Conservation (phyloP, 352 stramenopile genomes). For the Globisporangium yorkense region DNA sequence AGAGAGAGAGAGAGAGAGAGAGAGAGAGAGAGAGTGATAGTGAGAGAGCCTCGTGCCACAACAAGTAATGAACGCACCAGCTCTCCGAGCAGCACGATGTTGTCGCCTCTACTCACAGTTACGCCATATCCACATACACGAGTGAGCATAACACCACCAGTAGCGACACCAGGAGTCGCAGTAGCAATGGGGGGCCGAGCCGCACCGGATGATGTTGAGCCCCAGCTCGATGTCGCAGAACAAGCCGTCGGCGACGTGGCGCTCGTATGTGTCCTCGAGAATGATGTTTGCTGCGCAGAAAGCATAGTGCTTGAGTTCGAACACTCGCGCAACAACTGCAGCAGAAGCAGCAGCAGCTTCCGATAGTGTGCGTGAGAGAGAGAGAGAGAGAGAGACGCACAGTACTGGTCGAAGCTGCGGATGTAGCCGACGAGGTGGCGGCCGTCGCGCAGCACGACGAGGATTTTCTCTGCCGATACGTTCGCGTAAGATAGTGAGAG, state of each 20-base stretch:
- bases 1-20: no score
- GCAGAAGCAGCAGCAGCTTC: no score
- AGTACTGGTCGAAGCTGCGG: slow-evolving; percentile 86
- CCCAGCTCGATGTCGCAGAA: slow-evolving; percentile 95
- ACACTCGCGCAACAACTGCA: background rate
- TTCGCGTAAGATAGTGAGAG: background rate
- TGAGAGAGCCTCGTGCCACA: background rate
- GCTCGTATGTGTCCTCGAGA: slow-evolving; percentile 93
- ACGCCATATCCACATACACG: background rate
- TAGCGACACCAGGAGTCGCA: background rate
- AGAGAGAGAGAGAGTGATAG: background rate
- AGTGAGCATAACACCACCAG: background rate
- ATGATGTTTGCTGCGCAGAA: slow-evolving; percentile 92
- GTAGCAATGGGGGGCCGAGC: background rate
- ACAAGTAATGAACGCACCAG: slow-evolving; percentile 33
- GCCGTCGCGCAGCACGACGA: slow-evolving; percentile 93
- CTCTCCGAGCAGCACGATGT: slow-evolving; percentile 83
- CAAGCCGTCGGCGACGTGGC: slow-evolving; percentile 77
- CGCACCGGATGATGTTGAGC: slow-evolving; percentile 93
- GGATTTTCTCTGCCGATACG: slow-evolving; percentile 62
- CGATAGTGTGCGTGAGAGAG: background rate
- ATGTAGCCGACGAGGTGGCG: slow-evolving; percentile 92
- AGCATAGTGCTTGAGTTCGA: background rate
- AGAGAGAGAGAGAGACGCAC: slow-evolving; percentile 26
- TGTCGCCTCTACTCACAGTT: slow-evolving; percentile 52